phyloP scores from a whole-genome alignment of 2,329 filamentous ascomycete species.

The Clonostachys sp. region DNA sequence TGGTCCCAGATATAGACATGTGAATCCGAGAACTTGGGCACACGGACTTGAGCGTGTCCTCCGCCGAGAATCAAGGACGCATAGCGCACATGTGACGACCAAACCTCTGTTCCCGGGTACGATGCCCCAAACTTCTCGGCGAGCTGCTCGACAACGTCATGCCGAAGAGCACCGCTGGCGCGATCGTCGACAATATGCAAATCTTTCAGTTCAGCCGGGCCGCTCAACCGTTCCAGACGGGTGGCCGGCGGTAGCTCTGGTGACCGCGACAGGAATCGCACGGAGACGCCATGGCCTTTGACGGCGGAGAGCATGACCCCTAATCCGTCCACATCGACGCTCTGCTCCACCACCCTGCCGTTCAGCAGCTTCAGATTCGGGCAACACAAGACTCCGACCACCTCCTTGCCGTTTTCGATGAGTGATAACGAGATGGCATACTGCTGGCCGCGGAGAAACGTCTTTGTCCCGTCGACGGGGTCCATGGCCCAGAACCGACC shows the following conservation, averaged over 20 bases:
- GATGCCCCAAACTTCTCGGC: constrained; percentile 18
- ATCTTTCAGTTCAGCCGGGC: constrained; percentile 9
- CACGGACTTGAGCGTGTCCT: constrained; percentile 24
- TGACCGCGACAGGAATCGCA: constrained; percentile 14
- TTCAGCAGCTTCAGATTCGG: constrained; percentile 45
- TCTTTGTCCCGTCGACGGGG: constrained; percentile 60
- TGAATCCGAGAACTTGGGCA: constrained; percentile 8
- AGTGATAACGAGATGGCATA: constrained; percentile 58
- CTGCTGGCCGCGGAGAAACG: constrained; percentile 56
- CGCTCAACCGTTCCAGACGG: constrained; percentile 11
- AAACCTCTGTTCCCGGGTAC: constrained; percentile 29
- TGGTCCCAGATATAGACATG: constrained; percentile 44
- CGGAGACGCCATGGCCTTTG: constrained; percentile 19
- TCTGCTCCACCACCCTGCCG: constrained; percentile 27
- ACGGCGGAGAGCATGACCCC: constrained; percentile 27
- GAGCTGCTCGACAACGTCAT: constrained; percentile 21
- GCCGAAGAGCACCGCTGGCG: constrained; percentile 18
- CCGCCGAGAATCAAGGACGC: constrained; percentile 28
- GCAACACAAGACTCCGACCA: constrained; percentile 55
- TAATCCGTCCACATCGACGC: constrained; percentile 21
- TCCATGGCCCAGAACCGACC: constrained; percentile 57
- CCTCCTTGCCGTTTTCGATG: constrained; percentile 50
- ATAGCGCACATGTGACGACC: constrained; percentile 33
- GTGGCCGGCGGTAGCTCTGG: constrained; percentile 9
- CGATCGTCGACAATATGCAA: constrained; percentile 27